phyloP scores from a whole-genome alignment of 768 basidiomycete genomes.

The Filobasidium floriforme region DNA sequence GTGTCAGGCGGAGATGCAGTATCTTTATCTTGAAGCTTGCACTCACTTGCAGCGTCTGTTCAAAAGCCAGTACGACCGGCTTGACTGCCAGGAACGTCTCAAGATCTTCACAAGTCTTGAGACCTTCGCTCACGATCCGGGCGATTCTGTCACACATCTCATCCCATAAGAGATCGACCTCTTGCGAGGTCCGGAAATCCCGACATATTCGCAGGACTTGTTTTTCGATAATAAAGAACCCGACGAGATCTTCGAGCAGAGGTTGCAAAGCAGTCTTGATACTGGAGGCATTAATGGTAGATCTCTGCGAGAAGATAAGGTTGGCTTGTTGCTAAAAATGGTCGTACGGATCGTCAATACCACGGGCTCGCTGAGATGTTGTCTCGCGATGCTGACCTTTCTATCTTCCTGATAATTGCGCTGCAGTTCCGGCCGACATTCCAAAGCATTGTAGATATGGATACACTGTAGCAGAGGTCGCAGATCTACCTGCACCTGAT shows the following conservation, averaged over 20 bases:
- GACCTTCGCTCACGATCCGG: conserved; percentile 62
- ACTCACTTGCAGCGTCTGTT: conserved; percentile 82
- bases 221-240: conserved; percentile 94
- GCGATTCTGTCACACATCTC: conserved; percentile 67
- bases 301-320: conserved; percentile 63
- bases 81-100: conserved; percentile 76
- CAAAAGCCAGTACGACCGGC: conserved; percentile 72
- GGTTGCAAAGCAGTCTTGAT: conserved; percentile 53
- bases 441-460: conserved; percentile 86
- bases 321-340: conserved; percentile 79
- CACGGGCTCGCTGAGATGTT: neutral
- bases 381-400: conserved; percentile 54
- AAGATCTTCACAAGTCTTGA: conserved; percentile 67
- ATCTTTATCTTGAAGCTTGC: neutral
- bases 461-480: conserved; percentile 92
- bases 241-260: conserved; percentile 88
- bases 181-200: conserved; percentile 77
- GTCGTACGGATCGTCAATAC: neutral
- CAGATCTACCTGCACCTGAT: conserved; percentile 81
- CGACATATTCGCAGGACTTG: conserved; percentile 83
- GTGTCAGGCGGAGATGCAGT: conserved; percentile 3
- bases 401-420: conserved; percentile 94
- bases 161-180: conserved; percentile 95
- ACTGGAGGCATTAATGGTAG: conserved; percentile 41
- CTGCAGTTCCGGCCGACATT: conserved; percentile 81